Conservation (phyloP, 2,329 filamentous ascomycete genomes). For the Neopestalotiopsis sp. region DNA sequence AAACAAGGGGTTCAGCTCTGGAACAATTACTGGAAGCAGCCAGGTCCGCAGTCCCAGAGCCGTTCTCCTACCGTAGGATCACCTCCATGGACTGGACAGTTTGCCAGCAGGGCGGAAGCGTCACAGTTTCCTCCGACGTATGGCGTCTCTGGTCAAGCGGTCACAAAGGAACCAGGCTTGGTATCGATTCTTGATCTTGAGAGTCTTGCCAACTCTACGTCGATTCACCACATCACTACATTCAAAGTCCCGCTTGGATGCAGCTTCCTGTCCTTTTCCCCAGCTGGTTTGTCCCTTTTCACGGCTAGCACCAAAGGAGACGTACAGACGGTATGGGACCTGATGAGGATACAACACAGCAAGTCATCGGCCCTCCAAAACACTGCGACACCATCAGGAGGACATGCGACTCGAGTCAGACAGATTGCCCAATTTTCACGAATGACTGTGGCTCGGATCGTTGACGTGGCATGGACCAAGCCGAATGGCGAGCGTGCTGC, state of each 20-base stretch:
- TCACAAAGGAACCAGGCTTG: conserved; percentile 71
- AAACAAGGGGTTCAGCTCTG: conserved; percentile 79
- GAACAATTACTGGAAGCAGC: conserved; percentile 79
- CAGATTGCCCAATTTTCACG: conserved; percentile 89
- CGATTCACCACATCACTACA: conserved; percentile 69
- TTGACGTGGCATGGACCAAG: conserved; percentile 87
- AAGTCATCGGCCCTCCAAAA: conserved; percentile 65
- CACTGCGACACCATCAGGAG: conserved; percentile 48
- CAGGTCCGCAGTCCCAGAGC: conserved; percentile 48
- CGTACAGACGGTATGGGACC: conserved; percentile 80
- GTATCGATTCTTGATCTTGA: conserved; percentile 78
- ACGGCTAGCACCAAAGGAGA: conserved; percentile 86
- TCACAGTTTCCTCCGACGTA: conserved; percentile 78
- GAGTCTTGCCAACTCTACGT: conserved; percentile 55
- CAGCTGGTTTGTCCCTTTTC: conserved; percentile 74
- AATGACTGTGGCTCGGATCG: conserved; percentile 88
- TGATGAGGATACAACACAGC: conserved; percentile 69
- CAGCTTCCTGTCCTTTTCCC: conserved; percentile 81
- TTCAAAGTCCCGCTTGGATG: conserved; percentile 76
- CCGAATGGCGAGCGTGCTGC: conserved; percentile 83
- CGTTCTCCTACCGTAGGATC: conserved; percentile 49
- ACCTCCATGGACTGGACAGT: conserved; percentile 52
- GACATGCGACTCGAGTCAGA: conserved; percentile 67
- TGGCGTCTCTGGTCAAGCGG: conserved; percentile 60
- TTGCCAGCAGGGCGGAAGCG: conserved; percentile 51